phyloP scores from a whole-genome alignment of 2,329 filamentous ascomycete species.

The Ophiostoma fasciatum region DNA sequence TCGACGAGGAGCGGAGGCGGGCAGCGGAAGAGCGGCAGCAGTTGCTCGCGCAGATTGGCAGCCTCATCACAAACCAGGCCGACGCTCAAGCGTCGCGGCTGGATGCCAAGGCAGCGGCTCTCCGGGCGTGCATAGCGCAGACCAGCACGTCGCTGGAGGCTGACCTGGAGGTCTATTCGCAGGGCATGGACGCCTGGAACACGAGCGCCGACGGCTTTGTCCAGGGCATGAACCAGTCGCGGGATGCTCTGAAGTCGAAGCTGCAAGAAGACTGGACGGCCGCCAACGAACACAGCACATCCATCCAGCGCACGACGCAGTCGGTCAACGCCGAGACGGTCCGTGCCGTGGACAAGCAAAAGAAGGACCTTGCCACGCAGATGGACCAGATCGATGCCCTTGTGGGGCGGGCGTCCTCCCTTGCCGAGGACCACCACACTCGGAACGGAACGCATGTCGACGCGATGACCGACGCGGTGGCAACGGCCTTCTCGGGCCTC shows the following conservation, averaged over 20 bases:
- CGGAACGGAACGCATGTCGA: constrained; percentile 53
- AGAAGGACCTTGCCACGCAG: constrained; percentile 72
- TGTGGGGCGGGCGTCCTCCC: constrained; percentile 62
- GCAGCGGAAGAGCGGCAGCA: constrained; percentile 59
- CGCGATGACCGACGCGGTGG: constrained; percentile 50
- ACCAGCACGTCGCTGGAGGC: constrained; percentile 51
- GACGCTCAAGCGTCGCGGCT: constrained; percentile 60
- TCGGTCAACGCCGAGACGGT: constrained; percentile 85
- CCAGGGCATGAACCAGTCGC: constrained; percentile 54
- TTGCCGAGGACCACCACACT: constrained; percentile 66
- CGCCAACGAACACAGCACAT: constrained; percentile 66
- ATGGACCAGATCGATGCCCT: constrained; percentile 86
- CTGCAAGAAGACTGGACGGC: constrained; percentile 76
- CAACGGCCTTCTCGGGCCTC: constrained; percentile 58
- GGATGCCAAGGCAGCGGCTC: constrained; percentile 41
- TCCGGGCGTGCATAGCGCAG: constrained; percentile 50
- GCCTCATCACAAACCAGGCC: constrained; percentile 60
- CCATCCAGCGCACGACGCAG: constrained; percentile 69
- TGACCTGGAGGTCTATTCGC: constrained; percentile 49
- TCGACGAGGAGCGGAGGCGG: constrained; percentile 63
- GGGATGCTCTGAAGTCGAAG: constrained; percentile 64
- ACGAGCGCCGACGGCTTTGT: constrained; percentile 53
- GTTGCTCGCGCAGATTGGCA: constrained; percentile 61
- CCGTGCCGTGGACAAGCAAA: constrained; percentile 77
- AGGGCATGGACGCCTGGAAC: constrained; percentile 62